These are phyloP conservation scores for Parastagonospora nodorum DNA, from an alignment of 2,329 filamentous ascomycete species.

Conservation along the genomic window DNA sequence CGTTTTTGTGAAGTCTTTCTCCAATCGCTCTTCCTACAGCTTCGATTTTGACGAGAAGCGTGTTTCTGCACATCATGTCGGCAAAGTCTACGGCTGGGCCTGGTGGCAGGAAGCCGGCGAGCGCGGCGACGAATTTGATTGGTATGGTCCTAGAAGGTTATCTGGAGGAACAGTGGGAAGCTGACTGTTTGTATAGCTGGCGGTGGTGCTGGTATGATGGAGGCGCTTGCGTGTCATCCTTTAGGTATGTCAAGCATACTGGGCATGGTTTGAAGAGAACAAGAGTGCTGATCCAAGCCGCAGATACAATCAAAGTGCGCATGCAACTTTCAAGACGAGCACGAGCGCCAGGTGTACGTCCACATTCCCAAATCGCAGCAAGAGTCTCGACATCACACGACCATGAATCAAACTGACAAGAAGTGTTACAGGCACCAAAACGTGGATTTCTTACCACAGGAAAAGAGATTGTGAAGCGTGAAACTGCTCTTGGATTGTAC, in stretches of 20 bases:
- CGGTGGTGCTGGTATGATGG: conserved; percentile 98
- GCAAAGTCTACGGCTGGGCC: conserved; percentile 62
- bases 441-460: conserved; percentile 90
- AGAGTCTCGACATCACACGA: neutral
- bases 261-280: neutral
- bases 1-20: neutral
- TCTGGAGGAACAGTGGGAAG: neutral
- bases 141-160: conserved; percentile 59
- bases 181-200: conserved; percentile 67
- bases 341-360: conserved; percentile 73
- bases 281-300: conserved; percentile 21
- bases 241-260: conserved; percentile 64
- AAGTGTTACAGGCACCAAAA: conserved; percentile 62
- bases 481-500: conserved; percentile 92
- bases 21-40: neutral
- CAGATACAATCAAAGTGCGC: conserved; percentile 96
- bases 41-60: conserved; percentile 11
- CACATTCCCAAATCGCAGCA: neutral
- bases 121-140: conserved; percentile 87
- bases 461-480: conserved; percentile 80
- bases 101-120: conserved; percentile 75
- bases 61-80: conserved; percentile 55
- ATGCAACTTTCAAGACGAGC: conserved; percentile 96
- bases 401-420: conserved; percentile 9
- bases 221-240: conserved; percentile 93